These are phyloP conservation scores for Hamigera avellanea DNA, from an alignment of 495 filamentous ascomycete genomes.

Conservation along the genomic window DNA sequence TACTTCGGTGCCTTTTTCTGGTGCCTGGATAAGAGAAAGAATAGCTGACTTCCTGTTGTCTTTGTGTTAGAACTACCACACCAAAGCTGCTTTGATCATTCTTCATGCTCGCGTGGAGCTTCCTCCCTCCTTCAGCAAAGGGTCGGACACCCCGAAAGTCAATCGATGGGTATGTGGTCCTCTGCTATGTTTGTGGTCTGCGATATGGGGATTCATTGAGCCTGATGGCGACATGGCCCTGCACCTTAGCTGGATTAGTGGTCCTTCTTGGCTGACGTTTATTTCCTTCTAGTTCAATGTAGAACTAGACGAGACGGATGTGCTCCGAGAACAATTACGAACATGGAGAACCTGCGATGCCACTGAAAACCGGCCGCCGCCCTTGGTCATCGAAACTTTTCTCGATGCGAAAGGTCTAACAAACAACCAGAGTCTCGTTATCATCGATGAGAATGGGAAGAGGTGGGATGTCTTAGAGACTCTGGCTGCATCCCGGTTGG, in stretches of 20 bases:
- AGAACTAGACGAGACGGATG: slow-evolving; percentile 83
- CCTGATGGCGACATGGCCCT: too few relatives aligned
- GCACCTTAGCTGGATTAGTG: too few relatives aligned
- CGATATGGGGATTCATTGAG: background rate
- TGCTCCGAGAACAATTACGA: slow-evolving; percentile 64
- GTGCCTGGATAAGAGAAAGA: background rate
- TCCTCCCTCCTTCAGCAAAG: slow-evolving; percentile 46
- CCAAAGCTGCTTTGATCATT: slow-evolving; percentile 78
- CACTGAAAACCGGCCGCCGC: slow-evolving; percentile 65
- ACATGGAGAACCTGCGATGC: slow-evolving; percentile 71
- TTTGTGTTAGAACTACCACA: slow-evolving; percentile 66
- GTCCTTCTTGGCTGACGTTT: slow-evolving; percentile 5
- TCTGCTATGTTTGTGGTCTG: background rate
- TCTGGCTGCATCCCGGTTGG: slow-evolving; percentile 46
- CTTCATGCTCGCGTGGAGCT: slow-evolving; percentile 65
- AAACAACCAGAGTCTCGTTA: slow-evolving; percentile 74
- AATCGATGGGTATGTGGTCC: slow-evolving; percentile 82
- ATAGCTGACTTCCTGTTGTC: slow-evolving; percentile 5
- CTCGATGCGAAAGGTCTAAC: slow-evolving; percentile 72
- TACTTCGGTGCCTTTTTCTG: slow-evolving; percentile 1
- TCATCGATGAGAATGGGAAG: slow-evolving; percentile 79
- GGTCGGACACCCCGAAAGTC: slow-evolving; percentile 48
- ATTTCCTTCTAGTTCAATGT: slow-evolving; percentile 64
- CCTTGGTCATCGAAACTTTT: slow-evolving; percentile 82
- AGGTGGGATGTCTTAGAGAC: slow-evolving; percentile 86